Percentiles rank a stretch among this genome's conserved stretches.
Conservation (phyloP, 495 filamentous ascomycete species). For the Aspergillus olivimuriae region DNA sequence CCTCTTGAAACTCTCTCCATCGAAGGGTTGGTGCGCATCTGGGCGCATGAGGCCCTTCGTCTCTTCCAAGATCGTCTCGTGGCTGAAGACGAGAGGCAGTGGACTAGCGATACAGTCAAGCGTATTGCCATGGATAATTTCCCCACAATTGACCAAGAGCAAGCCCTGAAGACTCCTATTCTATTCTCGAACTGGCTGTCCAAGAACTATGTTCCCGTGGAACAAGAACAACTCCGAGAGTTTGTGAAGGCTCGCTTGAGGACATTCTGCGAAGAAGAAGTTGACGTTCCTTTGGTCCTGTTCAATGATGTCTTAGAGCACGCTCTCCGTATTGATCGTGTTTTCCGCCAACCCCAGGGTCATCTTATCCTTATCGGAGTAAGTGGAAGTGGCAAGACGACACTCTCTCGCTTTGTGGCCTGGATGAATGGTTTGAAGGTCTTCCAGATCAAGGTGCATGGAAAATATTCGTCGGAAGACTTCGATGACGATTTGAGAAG, state of each 20-base stretch:
- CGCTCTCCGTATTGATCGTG: conserved; percentile 93
- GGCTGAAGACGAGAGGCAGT: conserved; percentile 86
- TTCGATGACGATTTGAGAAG: conserved; percentile 96
- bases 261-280: conserved; percentile 99
- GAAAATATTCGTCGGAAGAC: conserved; percentile 96
- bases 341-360: conserved; percentile 96
- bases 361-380: conserved; percentile 98
- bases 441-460: conserved; percentile 99
- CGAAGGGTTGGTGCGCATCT: conserved; percentile 92
- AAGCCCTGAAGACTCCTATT: conserved; percentile 88
- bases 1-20: conserved; percentile 81
- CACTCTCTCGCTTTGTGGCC: conserved; percentile 92
- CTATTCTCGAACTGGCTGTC: conserved; percentile 99
- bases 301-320: conserved; percentile 99
- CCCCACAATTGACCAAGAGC: conserved; percentile 81
- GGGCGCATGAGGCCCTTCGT: conserved; percentile 93
- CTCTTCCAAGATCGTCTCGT: conserved; percentile 97
- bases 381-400: conserved; percentile 97
- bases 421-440: conserved; percentile 99
- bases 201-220: conserved; percentile 95
- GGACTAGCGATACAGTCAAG: conserved; percentile 81
- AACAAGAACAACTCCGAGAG: conserved; percentile 85
- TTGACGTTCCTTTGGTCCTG: conserved; percentile 92
- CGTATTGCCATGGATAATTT: conserved; percentile 87
- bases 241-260: conserved; percentile 95